Conservation (phyloP, 1,139 yeast genomes). For the Hyphopichia burtonii region DNA sequence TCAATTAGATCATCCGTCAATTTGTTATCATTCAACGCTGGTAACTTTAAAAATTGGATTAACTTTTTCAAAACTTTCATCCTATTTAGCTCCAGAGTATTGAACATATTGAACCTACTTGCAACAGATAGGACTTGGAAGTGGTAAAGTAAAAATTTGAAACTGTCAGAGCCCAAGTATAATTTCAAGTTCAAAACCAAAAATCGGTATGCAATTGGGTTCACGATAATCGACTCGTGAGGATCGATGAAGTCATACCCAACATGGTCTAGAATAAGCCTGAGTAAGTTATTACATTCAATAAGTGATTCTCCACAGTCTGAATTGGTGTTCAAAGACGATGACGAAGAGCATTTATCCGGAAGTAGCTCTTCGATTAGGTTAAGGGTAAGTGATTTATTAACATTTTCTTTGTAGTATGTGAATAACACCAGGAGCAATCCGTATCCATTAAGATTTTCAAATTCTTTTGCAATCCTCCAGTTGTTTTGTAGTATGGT, state of each 20-base stretch:
- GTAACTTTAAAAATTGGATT: constrained; percentile 48
- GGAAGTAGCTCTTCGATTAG: neutral
- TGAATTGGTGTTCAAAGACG: neutral
- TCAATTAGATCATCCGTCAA: constrained; percentile 13
- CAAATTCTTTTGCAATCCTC: constrained; percentile 43
- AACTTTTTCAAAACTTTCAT: constrained; percentile 55
- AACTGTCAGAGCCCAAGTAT: constrained; percentile 38
- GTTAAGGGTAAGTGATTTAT: constrained; percentile 18
- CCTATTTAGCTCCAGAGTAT: constrained; percentile 48
- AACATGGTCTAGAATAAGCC: constrained; percentile 20
- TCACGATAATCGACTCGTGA: constrained; percentile 29
- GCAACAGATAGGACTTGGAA: constrained; percentile 51
- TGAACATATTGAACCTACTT: constrained; percentile 50
- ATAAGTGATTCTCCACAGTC: constrained; percentile 2
- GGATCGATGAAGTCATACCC: constrained; percentile 27
- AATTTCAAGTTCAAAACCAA: constrained; percentile 37
- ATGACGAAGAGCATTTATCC: neutral
- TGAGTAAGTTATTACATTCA: constrained; percentile 13
- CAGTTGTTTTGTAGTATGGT: constrained; percentile 31
- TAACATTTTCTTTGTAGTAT: constrained; percentile 25
- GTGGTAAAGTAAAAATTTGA: constrained; percentile 54
- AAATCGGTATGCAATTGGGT: constrained; percentile 28
- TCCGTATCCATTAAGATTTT: constrained; percentile 42
- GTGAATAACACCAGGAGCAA: constrained; percentile 31
- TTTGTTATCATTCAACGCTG: constrained; percentile 12